phyloP scores from a whole-genome alignment of 2,329 filamentous ascomycete species.

The Neonectria coccinea region DNA sequence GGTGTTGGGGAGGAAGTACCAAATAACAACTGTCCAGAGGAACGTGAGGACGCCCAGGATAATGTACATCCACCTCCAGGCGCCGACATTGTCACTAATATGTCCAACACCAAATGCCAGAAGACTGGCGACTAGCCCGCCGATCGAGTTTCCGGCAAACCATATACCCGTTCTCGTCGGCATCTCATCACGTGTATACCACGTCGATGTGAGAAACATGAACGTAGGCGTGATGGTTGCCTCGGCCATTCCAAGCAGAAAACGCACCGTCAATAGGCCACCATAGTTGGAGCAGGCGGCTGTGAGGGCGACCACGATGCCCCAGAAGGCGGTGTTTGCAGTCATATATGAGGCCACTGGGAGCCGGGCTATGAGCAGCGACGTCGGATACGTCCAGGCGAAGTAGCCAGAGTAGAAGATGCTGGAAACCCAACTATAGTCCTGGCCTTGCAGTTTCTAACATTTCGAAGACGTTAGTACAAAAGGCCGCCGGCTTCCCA shows the following conservation, averaged over 20 bases:
- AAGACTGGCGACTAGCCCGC: conserved; percentile 60
- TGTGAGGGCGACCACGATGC: conserved; percentile 58
- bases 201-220: conserved; percentile 67
- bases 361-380: conserved; percentile 60
- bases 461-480: conserved; percentile 10
- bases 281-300: conserved; percentile 61
- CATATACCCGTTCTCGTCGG: conserved; percentile 66
- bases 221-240: conserved; percentile 66
- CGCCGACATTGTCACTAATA: conserved; percentile 57
- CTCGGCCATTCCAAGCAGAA: conserved; percentile 67
- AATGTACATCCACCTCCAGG: conserved; percentile 71
- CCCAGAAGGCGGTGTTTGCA: conserved; percentile 63
- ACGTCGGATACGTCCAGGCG: conserved; percentile 62
- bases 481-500: fast-evolving
- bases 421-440: conserved; percentile 74
- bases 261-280: conserved; percentile 62
- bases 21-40: conserved; percentile 61
- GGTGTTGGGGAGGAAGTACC: conserved; percentile 62
- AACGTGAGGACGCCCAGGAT: conserved; percentile 64
- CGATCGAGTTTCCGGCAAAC: conserved; percentile 66
- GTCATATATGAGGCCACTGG: conserved; percentile 61
- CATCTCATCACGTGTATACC: conserved; percentile 69
- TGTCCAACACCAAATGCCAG: conserved; percentile 69
- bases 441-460: conserved; percentile 48
- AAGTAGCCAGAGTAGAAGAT: conserved; percentile 60